Base-by-base conservation (phyloP, 176 grass and related monocot genomes). In the Juncus effusus region DNA sequence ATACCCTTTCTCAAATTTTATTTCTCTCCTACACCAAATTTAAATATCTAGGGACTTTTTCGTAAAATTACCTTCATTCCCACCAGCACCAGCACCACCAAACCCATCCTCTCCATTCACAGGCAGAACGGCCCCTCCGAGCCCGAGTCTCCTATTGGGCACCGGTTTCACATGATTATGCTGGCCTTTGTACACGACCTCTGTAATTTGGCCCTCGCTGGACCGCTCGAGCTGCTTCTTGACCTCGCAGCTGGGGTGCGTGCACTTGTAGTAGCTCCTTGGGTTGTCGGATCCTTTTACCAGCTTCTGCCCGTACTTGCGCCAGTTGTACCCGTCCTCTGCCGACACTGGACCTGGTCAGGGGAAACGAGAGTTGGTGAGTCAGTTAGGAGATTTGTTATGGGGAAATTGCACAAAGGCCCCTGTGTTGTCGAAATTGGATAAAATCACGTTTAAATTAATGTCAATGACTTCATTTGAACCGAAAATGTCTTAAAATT, bases 241-340 rank as follows among this genome's bases (percentile, higher is more conserved):
- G 71, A 94, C 86, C 82, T 86, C 84, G 80, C 95, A 99, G 77
- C 82, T 83, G 65, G 89, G 89, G 84, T 99, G 95, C 1, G 95
- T 99, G 81, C 95, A 99, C 80, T 99, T 99, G 83, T 99, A 99
- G 76, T 99, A 99, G 73, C 95, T 99, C 74, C 95, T 80, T 47
- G 95, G 95, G 67, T 90, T 90, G 75, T 99, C 95, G 80, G 88
- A 84, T 82, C 95, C 93, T 78, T 97, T 92, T 56, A 89, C 93
- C 70, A 89, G 80, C 73, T 99, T 99, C 70, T 99, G 90, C n/a
- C 90, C 90, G 75, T 95, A 95, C 81, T 95, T 95, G 38, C 90
- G 85, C 90, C 90, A 95, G 66, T 95, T 90, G 82, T 86, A 95
- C 41, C 86, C 82, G 83, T 95, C 90, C 74, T 95, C 90, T 68